Conservation (phyloP, 1,284 basidiomycete species). For the Sanghuangporus sanghuang region DNA sequence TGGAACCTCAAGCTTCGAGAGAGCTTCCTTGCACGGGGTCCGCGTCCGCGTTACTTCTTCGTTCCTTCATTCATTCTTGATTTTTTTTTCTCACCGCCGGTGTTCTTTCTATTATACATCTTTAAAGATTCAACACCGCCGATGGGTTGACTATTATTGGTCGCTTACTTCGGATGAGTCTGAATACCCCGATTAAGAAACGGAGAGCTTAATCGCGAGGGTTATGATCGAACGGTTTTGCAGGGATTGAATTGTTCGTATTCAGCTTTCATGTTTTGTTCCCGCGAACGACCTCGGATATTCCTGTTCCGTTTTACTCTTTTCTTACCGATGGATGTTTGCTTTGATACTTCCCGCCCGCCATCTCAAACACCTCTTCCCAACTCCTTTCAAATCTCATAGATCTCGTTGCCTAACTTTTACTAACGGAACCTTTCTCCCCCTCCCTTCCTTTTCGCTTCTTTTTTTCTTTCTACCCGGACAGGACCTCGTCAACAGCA, state of each 20-base stretch:
- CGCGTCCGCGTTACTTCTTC: background rate
- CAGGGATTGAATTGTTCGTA: no score
- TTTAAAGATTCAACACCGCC: background rate
- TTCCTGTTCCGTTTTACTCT: background rate
- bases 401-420: background rate
- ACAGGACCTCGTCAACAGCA: conserved; percentile 57
- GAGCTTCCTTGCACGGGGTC: background rate
- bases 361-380: background rate
- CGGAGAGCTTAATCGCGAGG: no score
- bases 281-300: background rate
- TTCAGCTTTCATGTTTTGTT: background rate
- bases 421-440: background rate
- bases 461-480: background rate
- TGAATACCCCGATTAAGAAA: no score
- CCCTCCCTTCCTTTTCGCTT: background rate
- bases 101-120: background rate
- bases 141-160: background rate
- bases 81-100: background rate
- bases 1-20: conserved; percentile 16
- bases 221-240: no score
- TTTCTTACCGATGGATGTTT: background rate
- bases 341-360: background rate
- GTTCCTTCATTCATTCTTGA: background rate
- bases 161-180: no score
- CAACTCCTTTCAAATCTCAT: background rate